Percentiles rank a stretch among this genome's conserved stretches.
Conservation (phyloP, 805 yeast species). For the Wickerhamomyces mucosus region DNA sequence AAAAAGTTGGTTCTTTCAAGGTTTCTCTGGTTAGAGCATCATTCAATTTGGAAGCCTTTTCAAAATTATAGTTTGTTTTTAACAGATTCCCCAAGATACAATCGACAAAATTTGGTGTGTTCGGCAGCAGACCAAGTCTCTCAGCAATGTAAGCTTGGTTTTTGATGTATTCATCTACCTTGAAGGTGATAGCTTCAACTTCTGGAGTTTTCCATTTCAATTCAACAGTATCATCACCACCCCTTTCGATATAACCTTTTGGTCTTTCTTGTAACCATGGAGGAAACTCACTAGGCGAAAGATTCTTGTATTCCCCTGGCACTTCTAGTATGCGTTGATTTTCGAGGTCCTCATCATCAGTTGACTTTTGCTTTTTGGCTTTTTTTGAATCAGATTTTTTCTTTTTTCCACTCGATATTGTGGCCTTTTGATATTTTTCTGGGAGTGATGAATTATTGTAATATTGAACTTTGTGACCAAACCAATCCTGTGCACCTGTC, state of each 20-base stretch:
- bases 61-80: conserved; percentile 40
- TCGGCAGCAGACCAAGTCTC: conserved; percentile 41
- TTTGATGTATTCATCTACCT: conserved; percentile 45
- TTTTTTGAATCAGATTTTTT: no score
- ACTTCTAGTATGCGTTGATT: conserved; percentile 23
- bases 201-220: conserved; percentile 56
- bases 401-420: conserved; percentile 19
- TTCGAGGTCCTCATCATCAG: conserved; percentile 16
- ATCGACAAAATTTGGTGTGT: conserved; percentile 79
- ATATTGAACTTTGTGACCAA: conserved; percentile 54
- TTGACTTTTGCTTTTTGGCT: conserved; percentile 10
- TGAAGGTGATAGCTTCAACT: conserved; percentile 14
- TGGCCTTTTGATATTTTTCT: no score
- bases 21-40: conserved; percentile 41
- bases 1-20: conserved; percentile 71
- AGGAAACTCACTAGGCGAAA: conserved; percentile 41
- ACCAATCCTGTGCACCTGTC: conserved; percentile 55
- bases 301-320: conserved; percentile 37
- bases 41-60: conserved; percentile 37
- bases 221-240: conserved; percentile 56
- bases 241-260: conserved; percentile 76
- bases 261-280: conserved; percentile 77
- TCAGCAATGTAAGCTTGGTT: conserved; percentile 50
- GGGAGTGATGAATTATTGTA: no score
- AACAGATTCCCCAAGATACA: conserved; percentile 49